Evolutionary conservation across 139 green algal species (phyloP), one percentile per base, ranked within the genome.

Genomic region (Dunaliella primolecta): DNA sequence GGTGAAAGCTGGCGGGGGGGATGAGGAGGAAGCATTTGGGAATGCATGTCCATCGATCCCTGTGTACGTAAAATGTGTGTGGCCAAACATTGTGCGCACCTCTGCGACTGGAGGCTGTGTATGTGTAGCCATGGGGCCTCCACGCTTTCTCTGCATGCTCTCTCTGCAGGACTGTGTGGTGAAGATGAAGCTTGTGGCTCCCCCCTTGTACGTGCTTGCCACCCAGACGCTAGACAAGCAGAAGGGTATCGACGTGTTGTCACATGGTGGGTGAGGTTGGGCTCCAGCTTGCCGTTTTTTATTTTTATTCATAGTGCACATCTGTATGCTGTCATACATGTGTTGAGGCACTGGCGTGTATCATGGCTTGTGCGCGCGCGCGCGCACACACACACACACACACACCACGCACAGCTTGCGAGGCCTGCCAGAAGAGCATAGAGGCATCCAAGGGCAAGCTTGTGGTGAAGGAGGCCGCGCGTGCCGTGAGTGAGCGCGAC

Each of bases 151-250:
- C n/a, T n/a, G n/a, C n/a, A n/a, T n/a, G n/a, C n/a, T n/a, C n/a
- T 36, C 72, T 20, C 7, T 35, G 86, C 25, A 98, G 81, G 95
- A 97, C 1, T 98, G 94, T 86, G 86, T 89, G 0, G 94, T 99
- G 36, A 97, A 96, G 87, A 96, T 99, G 87, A 98, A 98, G 93
- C 95, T 99, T 23, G 94, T 99, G 46, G 97, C 97, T 35, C 94
- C 97, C n/a, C 97, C 97, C 7, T 91, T 99, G 36, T 99, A 99
- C 88, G 97, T 99, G 81, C 92, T 99, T 0, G 98, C 97, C 37
- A 99, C 97, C 33, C 88, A 95, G 76, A 99, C 97, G 33, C 90
- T 99, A 83, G 95, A 99, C 83, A 99, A 98, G 91, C 79, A 86
- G 70, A 93, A 93, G 82, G 92, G 91, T 27, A 33, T 95, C 1